phyloP scores from a whole-genome alignment of 164 flowering plant species.

The Berberis thunbergii region DNA sequence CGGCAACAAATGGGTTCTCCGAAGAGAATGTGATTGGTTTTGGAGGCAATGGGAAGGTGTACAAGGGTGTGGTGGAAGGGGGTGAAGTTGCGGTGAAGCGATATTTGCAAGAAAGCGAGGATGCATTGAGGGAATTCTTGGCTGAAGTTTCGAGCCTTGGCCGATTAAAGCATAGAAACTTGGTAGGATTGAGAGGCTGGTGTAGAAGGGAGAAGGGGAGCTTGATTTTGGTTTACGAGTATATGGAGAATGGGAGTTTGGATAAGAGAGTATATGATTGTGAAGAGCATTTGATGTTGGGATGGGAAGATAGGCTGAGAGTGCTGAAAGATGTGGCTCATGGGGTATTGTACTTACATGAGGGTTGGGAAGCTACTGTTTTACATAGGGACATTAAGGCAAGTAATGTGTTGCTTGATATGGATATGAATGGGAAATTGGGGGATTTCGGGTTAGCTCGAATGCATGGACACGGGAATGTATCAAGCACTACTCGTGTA shows the following conservation, averaged over 20 bases:
- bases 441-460: conserved; percentile 74
- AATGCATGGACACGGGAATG: conserved; percentile 38
- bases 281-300: conserved; percentile 26
- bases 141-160: conserved; percentile 66
- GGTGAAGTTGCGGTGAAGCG: conserved; percentile 51
- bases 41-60: conserved; percentile 69
- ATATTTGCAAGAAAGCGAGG: conserved; percentile 35
- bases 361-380: conserved; percentile 59
- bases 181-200: conserved; percentile 71
- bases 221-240: conserved; percentile 53
- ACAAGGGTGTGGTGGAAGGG: conserved; percentile 47
- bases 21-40: conserved; percentile 57
- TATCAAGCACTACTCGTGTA: conserved; percentile 39
- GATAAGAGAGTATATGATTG: conserved; percentile 49
- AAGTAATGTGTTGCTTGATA: conserved; percentile 59
- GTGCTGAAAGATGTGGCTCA: conserved; percentile 50
- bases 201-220: conserved; percentile 50
- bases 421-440: conserved; percentile 53
- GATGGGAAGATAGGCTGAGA: conserved; percentile 33
- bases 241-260: conserved; percentile 67
- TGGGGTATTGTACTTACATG: conserved; percentile 51
- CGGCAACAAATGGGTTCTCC: conserved; percentile 39
- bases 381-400: conserved; percentile 71
- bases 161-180: conserved; percentile 47
- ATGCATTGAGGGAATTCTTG: conserved; percentile 43